These are phyloP conservation scores for Magnusiomyces ingens DNA, from an alignment of 1,139 yeast genomes.

Conservation along the genomic window DNA sequence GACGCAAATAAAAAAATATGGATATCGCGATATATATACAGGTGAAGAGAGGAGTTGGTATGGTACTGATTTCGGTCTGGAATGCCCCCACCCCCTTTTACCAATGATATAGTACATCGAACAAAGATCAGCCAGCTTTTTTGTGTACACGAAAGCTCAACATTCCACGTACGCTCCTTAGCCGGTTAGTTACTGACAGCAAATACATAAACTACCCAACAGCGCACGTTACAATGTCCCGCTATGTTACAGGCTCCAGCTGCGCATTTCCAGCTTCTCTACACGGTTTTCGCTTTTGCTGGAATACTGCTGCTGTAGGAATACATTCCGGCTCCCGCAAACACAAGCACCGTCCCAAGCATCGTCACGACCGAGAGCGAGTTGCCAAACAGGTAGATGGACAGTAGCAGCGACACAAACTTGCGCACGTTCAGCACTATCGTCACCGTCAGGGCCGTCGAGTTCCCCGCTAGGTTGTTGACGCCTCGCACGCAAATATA, in stretches of 20 bases:
- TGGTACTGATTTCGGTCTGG: too few species aligned
- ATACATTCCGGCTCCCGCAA: constrained; percentile 50
- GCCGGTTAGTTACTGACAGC: too few species aligned
- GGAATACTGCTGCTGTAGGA: constrained; percentile 16
- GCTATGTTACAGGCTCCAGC: too few species aligned
- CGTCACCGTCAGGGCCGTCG: constrained; percentile 56
- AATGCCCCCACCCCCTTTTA: too few species aligned
- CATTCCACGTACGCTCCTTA: too few species aligned
- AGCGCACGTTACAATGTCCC: too few species aligned
- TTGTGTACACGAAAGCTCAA: too few species aligned
- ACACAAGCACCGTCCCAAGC: constrained; percentile 47
- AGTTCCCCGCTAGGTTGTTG: constrained; percentile 49
- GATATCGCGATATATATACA: too few species aligned
- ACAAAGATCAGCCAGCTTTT: too few species aligned
- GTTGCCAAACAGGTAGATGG: constrained; percentile 46
- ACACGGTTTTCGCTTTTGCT: not conserved
- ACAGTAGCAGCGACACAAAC: constrained; percentile 50
- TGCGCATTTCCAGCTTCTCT: constrained; percentile 1
- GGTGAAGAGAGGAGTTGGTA: too few species aligned
- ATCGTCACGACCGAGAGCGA: constrained; percentile 34
- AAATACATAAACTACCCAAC: too few species aligned
- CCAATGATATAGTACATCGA: too few species aligned
- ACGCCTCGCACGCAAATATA: constrained; percentile 62
- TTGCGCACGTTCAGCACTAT: constrained; percentile 56
- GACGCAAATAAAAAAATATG: not conserved